Evolutionary conservation across 1,139 yeast genomes (phyloP).

Genomic region (Suzukiozyma palmioleophila): DNA sequence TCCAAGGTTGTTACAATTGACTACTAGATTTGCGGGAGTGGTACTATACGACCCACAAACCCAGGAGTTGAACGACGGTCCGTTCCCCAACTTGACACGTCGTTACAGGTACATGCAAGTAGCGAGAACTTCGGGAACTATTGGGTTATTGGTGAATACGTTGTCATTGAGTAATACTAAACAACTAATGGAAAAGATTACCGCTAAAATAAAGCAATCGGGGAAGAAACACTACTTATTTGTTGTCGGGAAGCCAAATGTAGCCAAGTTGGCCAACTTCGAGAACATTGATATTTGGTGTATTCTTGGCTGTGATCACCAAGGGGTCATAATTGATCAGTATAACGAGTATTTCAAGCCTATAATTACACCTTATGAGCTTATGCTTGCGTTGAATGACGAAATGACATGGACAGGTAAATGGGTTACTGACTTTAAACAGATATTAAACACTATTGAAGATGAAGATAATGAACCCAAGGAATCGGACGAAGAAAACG

Average conservation of each 20-base stretch:
- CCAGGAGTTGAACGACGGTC: slow-evolving; percentile 40
- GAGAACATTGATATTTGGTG: slow-evolving; percentile 93
- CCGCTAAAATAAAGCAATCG: slow-evolving; percentile 57
- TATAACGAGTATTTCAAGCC: slow-evolving; percentile 82
- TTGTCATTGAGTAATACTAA: slow-evolving; percentile 73
- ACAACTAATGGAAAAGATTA: slow-evolving; percentile 55
- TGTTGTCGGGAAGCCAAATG: slow-evolving; percentile 98
- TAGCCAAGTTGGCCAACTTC: slow-evolving; percentile 92
- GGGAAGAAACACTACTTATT: slow-evolving; percentile 91
- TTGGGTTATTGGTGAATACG: slow-evolving; percentile 89
- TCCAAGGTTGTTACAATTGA: slow-evolving; percentile 70
- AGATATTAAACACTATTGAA: slow-evolving; percentile 35
- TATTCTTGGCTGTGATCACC: slow-evolving; percentile 88
- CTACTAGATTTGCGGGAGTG: slow-evolving; percentile 61
- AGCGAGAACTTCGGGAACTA: slow-evolving; percentile 86
- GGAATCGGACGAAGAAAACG: slow-evolving; percentile 13
- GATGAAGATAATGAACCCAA: slow-evolving; percentile 20
- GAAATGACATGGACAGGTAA: slow-evolving; percentile 86
- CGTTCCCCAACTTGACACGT: slow-evolving; percentile 73
- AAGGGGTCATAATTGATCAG: slow-evolving; percentile 82
- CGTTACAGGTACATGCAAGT: slow-evolving; percentile 83
- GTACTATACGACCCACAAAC: slow-evolving; percentile 42
- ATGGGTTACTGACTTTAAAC: slow-evolving; percentile 81
- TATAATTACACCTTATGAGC: slow-evolving; percentile 88
- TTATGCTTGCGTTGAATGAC: slow-evolving; percentile 69